Evolutionary conservation across 108 stramenopile genomes (phyloP).

Genomic region (Epipyxis sp.): DNA sequence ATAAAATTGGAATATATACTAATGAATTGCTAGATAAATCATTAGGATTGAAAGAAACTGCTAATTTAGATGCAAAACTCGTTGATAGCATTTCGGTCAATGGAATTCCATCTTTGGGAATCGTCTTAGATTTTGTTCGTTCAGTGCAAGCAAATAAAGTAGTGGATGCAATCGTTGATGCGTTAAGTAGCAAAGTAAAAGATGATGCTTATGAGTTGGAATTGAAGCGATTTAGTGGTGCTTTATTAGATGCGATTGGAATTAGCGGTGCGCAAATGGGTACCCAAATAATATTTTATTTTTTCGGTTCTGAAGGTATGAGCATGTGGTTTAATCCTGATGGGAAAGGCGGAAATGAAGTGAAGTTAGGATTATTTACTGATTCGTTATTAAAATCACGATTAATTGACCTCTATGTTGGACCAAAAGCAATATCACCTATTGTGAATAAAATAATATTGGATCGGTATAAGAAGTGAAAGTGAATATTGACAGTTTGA

Average conservation of each 20-base stretch:
- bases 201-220: background rate
- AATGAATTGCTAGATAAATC: background rate
- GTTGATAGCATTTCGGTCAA: background rate
- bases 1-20: background rate
- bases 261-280: no score
- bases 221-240: background rate
- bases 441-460: no score
- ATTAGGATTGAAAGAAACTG: background rate
- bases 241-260: background rate
- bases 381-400: no score
- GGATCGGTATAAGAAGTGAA: no score
- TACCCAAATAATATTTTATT: no score
- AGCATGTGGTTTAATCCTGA: no score
- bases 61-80: background rate
- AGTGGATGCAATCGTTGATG: slow-evolving; percentile 12
- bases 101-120: background rate
- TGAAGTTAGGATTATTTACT: no score
- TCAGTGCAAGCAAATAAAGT: background rate
- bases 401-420: no score
- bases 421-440: no score
- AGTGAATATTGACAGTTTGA: no score
- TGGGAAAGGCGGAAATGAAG: no score
- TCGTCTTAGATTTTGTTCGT: background rate
- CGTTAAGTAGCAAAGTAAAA: background rate
- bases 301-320: no score